phyloP scores from a whole-genome alignment of 2,329 filamentous ascomycete genomes.

The Aspergillus intermedius region DNA sequence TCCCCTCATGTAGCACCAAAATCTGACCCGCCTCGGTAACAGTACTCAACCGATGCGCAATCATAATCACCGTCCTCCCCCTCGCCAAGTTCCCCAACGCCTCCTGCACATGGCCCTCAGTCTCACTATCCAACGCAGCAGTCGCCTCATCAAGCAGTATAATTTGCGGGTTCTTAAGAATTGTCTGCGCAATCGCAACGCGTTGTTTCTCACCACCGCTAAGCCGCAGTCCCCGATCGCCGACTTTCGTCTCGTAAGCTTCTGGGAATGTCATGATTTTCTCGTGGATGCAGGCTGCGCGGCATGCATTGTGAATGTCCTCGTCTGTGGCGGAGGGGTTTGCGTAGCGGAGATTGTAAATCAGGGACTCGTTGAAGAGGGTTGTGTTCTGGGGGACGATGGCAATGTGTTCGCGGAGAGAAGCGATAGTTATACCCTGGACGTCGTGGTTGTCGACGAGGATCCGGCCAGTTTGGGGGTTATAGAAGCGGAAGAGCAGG shows the following conservation, averaged over 20 bases:
- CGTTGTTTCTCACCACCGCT: slow-evolving; percentile 91
- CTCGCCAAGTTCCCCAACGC: slow-evolving; percentile 74
- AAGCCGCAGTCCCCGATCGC: slow-evolving; percentile 77
- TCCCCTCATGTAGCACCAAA: slow-evolving; percentile 67
- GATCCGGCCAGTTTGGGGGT: slow-evolving; percentile 71
- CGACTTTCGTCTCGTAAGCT: slow-evolving; percentile 81
- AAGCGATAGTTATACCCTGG: slow-evolving; percentile 82
- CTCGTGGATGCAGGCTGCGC: slow-evolving; percentile 84
- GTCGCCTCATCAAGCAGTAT: slow-evolving; percentile 93
- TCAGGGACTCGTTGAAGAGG: slow-evolving; percentile 85
- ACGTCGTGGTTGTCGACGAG: slow-evolving; percentile 79
- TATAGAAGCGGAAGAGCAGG: slow-evolving; percentile 94
- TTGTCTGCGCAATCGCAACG: slow-evolving; percentile 86
- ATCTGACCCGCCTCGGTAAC: slow-evolving; percentile 84
- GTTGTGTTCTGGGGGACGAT: slow-evolving; percentile 97
- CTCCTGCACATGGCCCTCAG: slow-evolving; percentile 86
- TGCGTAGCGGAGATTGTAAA: slow-evolving; percentile 92
- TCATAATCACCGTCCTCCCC: slow-evolving; percentile 88
- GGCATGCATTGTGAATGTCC: slow-evolving; percentile 73
- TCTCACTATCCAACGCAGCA: slow-evolving; percentile 83
- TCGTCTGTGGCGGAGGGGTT: slow-evolving; percentile 74
- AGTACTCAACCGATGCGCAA: slow-evolving; percentile 81
- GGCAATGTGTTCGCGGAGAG: slow-evolving; percentile 82
- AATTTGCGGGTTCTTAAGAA: slow-evolving; percentile 84
- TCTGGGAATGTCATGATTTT: slow-evolving; percentile 86